Evolutionary conservation across 805 yeast species (phyloP), one percentile per base, ranked within the genome.

Genomic region (Starmerella bacillaris): DNA sequence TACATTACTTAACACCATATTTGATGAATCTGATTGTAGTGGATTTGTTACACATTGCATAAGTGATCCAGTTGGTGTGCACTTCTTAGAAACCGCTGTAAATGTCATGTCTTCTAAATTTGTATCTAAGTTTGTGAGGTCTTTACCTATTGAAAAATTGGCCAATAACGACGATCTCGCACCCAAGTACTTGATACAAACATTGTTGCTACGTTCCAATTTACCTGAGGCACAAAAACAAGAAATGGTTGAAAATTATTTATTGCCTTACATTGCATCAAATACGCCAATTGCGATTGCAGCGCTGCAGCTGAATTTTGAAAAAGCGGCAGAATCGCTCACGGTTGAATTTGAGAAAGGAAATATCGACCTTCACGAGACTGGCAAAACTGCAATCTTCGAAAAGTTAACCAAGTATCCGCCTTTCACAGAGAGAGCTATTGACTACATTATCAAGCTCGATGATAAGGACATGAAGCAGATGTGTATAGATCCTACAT

Each of bases 51-150:
- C 83, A 51, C 78, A 77, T 48, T 61, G 84, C 36, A 58, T 86
- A 24, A 70, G 89, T 6, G 94, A 83, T 50, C 63, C 92, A 1
- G 80, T 84, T n/a, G 98, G 96, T 0, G 77, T 92, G 1, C 95
- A 83, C 56, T 86, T 89, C 60, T 61, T 86, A 19, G 82, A 89
- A 54, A 66, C 74, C 15, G 67, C 73, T 8, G 61, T 84, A 34
- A 69, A 66, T 32, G 68, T 67, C 39, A 73, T 75, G 41, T 72
- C 89, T 44, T 57, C 68, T 42, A 75, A 71, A 43, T 73, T 70
- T 50, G 68, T 78, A 16, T 78, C 74, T 47, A 66, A 93, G 46
- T 55, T 86, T 31, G 80, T 71, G 59, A 58, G 57, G 27, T 53
- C 68, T 4, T 79, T 74, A 21, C 64, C 93, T 41, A 59, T 84